Evolutionary conservation across 2,329 filamentous ascomycete species (phyloP).

Genomic region (Elsinoe australis): DNA sequence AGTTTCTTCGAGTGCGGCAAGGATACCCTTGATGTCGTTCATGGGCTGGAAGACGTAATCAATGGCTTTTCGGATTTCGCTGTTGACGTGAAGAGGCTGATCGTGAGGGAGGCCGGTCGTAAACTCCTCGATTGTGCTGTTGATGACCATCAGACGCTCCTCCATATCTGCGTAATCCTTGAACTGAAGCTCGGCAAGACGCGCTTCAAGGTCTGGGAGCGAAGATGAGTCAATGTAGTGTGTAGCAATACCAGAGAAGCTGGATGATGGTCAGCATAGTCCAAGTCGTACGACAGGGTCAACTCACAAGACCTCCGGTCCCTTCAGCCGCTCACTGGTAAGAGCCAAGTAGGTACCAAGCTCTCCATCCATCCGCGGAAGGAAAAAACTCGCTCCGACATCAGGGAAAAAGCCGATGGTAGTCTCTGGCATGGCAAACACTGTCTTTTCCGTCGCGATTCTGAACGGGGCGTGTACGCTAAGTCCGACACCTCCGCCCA

Average conservation of each 20-base stretch:
- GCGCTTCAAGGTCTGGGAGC: conserved; percentile 70
- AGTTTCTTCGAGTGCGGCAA: conserved; percentile 53
- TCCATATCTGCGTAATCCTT: conserved; percentile 60
- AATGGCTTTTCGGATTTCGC: conserved; percentile 67
- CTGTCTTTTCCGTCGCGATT: conserved; percentile 88
- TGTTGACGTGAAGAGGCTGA: conserved; percentile 53
- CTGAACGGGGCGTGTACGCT: conserved; percentile 92
- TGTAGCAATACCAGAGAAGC: conserved; percentile 81
- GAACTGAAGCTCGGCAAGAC: conserved; percentile 84
- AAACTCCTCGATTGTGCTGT: conserved; percentile 87
- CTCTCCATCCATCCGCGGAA: conserved; percentile 78
- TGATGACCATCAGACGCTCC: conserved; percentile 63
- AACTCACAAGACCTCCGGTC: conserved; percentile 64
- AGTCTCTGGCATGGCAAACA: conserved; percentile 98
- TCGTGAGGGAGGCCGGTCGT: conserved; percentile 73
- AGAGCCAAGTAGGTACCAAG: conserved; percentile 88
- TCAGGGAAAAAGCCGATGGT: conserved; percentile 98
- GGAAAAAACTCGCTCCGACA: conserved; percentile 92
- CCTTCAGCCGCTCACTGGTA: conserved; percentile 75
- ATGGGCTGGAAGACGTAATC: conserved; percentile 53
- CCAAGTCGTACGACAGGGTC: conserved; percentile 4
- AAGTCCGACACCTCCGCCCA: conserved; percentile 93
- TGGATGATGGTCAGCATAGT: neutral
- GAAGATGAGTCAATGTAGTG: conserved; percentile 93
- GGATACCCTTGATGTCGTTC: conserved; percentile 59